A percentile compares a stretch with the other conserved stretches of the same genome.
Conservation (phyloP, 108 stramenopile species). For the Skeletonema tropicum region DNA sequence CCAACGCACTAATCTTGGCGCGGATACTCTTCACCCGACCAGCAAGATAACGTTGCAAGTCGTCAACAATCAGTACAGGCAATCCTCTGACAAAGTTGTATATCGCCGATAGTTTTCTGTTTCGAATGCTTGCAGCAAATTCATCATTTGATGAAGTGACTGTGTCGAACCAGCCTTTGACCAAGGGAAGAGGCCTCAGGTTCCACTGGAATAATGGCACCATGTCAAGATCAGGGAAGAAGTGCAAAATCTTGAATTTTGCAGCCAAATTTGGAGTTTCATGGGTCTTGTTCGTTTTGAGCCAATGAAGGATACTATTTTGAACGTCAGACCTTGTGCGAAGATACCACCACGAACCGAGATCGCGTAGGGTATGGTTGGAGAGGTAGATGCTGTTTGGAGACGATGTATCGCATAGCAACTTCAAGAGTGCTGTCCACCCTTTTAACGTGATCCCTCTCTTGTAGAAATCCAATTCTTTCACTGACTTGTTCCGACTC, state of each 20-base stretch:
- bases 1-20: background rate
- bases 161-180: background rate
- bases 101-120: background rate
- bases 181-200: background rate
- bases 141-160: background rate
- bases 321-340: background rate
- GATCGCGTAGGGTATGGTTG: background rate
- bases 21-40: background rate
- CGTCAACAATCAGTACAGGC: background rate
- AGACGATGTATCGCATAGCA: background rate
- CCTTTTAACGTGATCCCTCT: background rate
- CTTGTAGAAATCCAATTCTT: background rate
- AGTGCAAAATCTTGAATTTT: background rate
- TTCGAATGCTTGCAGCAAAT: background rate
- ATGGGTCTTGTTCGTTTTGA: background rate
- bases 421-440: background rate
- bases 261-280: background rate
- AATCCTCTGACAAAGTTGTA: background rate
- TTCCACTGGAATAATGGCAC: slow-evolving; percentile 1
- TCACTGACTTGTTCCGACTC: background rate
- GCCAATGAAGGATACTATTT: background rate
- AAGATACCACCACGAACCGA: background rate
- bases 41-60: background rate
- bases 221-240: slow-evolving; percentile 5
- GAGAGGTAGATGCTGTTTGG: background rate